Evolutionary conservation across 352 stramenopile species (phyloP).

Genomic region (Phytopythium oedochilum): DNA sequence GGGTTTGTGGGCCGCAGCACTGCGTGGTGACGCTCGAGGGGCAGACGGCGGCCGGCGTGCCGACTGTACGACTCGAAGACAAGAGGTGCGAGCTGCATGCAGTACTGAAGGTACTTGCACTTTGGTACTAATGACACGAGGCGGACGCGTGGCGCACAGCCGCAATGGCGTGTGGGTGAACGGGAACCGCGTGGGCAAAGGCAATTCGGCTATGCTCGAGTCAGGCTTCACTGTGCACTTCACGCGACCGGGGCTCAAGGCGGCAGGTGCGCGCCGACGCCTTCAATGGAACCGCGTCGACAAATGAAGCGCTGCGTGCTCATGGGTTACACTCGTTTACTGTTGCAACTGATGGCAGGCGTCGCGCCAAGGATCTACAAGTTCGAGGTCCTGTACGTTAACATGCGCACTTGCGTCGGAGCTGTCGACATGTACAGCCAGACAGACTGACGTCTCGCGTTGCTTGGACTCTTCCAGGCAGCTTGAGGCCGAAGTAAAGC

Average conservation of each 20-base stretch:
- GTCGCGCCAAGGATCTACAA: constrained; percentile 48
- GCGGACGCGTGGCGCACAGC: too few relatives aligned
- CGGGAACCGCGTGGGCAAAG: constrained; percentile 44
- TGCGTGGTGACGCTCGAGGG: constrained; percentile 43
- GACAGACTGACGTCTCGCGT: too few relatives aligned
- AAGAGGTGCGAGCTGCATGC: constrained; percentile 35
- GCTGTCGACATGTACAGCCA: background rate
- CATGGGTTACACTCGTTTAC: background rate
- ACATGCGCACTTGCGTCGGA: background rate
- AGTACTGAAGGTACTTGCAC: too few relatives aligned
- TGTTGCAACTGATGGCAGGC: constrained; percentile 11
- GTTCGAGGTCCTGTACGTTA: constrained; percentile 60
- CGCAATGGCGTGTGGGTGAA: constrained; percentile 75
- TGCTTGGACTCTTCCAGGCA: background rate
- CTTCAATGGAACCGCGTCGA: too few relatives aligned
- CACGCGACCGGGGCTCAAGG: constrained; percentile 45
- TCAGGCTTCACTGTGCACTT: constrained; percentile 64
- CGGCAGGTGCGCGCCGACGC: constrained; percentile 20
- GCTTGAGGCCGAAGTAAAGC: constrained; percentile 3
- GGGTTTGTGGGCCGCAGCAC: constrained; percentile 29
- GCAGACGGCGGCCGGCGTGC: constrained; percentile 14
- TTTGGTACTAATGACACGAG: too few relatives aligned
- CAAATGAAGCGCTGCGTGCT: constrained; percentile 1
- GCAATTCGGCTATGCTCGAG: constrained; percentile 18
- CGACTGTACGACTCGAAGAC: constrained; percentile 40